Evolutionary conservation across 1,139 yeast species (phyloP).

Genomic region (Saccharomyces pastorianus): DNA sequence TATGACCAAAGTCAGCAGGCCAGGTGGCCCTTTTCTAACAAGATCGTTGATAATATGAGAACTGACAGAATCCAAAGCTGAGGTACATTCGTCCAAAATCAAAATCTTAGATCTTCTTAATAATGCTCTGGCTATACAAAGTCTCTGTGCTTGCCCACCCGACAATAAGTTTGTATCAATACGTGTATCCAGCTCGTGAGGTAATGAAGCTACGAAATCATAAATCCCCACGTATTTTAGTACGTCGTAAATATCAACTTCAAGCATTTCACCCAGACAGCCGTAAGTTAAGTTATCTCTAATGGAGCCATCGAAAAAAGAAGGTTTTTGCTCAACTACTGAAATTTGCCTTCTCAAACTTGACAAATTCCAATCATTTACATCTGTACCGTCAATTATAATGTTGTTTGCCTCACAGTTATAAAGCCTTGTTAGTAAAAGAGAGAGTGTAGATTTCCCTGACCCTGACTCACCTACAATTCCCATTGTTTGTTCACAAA

Average conservation of each 20-base stretch:
- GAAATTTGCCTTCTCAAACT: slow-evolving; percentile 49
- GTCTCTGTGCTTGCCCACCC: slow-evolving; percentile 75
- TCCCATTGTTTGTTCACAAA: slow-evolving; percentile 46
- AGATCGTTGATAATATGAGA: slow-evolving; percentile 37
- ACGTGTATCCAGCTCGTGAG: slow-evolving; percentile 49
- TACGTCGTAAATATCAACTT: slow-evolving; percentile 36
- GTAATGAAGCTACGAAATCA: slow-evolving; percentile 44
- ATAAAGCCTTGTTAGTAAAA: slow-evolving; percentile 48
- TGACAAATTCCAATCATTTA: slow-evolving; percentile 39
- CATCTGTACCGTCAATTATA: slow-evolving; percentile 37
- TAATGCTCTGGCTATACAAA: slow-evolving; percentile 69
- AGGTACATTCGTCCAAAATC: slow-evolving; percentile 72
- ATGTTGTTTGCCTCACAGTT: slow-evolving; percentile 34
- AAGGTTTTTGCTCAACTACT: slow-evolving; percentile 61
- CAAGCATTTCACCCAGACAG: slow-evolving; percentile 25
- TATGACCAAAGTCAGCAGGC: slow-evolving; percentile 35
- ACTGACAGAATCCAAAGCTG: slow-evolving; percentile 62
- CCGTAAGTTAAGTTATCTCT: slow-evolving; percentile 64
- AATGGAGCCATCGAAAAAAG: slow-evolving; percentile 58
- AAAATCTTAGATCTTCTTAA: slow-evolving; percentile 54
- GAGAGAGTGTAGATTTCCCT: slow-evolving; percentile 66
- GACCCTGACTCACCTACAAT: slow-evolving; percentile 71
- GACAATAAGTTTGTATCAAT: slow-evolving; percentile 56
- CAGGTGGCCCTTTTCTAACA: slow-evolving; percentile 29
- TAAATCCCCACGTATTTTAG: slow-evolving; percentile 43